These are phyloP conservation scores for Camptophora hylomeconis DNA, from an alignment of 2,329 filamentous ascomycete species.

Conservation along the genomic window DNA sequence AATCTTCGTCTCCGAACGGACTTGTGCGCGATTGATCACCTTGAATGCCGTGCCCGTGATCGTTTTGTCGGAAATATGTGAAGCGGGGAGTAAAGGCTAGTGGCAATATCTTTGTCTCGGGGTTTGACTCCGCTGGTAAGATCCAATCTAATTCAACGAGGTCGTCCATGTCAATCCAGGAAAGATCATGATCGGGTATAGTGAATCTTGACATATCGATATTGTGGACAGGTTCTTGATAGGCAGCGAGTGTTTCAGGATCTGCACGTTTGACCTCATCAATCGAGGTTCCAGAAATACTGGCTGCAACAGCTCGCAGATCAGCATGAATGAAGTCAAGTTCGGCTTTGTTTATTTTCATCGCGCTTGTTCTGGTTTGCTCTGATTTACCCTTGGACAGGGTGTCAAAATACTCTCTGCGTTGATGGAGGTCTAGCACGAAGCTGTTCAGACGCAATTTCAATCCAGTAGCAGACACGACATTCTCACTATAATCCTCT, in stretches of 20 bases:
- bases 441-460: slow-evolving; percentile 95
- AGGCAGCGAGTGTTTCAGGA: slow-evolving; percentile 47
- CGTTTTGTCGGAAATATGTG: slow-evolving; percentile 94
- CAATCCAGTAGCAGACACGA: slow-evolving; percentile 84
- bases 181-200: slow-evolving; percentile 88
- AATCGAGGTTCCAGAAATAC: slow-evolving; percentile 64
- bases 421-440: slow-evolving; percentile 90
- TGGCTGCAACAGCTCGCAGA: slow-evolving; percentile 83
- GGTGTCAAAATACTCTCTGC: slow-evolving; percentile 81
- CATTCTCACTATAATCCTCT: slow-evolving; percentile 65
- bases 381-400: slow-evolving; percentile 63
- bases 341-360: slow-evolving; percentile 91
- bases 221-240: slow-evolving; percentile 38
- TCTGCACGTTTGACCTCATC: slow-evolving; percentile 59
- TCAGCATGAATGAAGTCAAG: slow-evolving; percentile 85
- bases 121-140: slow-evolving; percentile 74
- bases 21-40: slow-evolving; percentile 75
- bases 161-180: slow-evolving; percentile 99
- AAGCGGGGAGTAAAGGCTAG: slow-evolving; percentile 87
- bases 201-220: slow-evolving; percentile 72
- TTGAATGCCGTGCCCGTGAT: slow-evolving; percentile 67
- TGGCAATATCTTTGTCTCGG: slow-evolving; percentile 86
- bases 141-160: slow-evolving; percentile 98
- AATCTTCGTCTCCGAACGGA: slow-evolving; percentile 83
- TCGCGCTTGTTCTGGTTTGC: slow-evolving; percentile 71